Conservation (phyloP, 2,329 filamentous ascomycete genomes). For the Monosporascus ibericus region DNA sequence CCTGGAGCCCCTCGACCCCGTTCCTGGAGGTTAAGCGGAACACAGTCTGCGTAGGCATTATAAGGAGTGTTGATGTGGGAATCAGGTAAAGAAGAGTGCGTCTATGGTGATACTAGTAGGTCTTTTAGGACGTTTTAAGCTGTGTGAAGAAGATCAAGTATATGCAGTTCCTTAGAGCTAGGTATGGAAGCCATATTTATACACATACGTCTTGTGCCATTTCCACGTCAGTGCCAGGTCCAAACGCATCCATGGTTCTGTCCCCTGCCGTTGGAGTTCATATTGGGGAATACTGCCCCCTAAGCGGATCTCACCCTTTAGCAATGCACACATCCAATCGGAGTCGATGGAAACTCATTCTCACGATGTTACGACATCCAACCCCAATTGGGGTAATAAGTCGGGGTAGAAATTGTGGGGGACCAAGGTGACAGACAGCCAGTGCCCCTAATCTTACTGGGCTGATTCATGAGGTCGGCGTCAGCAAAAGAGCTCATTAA, state of each 20-base stretch:
- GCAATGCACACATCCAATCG: neutral
- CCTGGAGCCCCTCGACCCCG: constrained; percentile 16
- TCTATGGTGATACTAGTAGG: neutral
- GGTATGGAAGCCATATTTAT: neutral
- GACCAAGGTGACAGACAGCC: neutral
- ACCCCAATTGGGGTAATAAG: neutral
- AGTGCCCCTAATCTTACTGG: too few relatives aligned
- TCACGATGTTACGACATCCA: neutral
- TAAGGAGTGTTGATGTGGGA: neutral
- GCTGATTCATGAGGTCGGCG: too few relatives aligned
- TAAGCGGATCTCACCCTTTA: neutral
- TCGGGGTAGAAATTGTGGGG: neutral
- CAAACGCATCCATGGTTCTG: neutral
- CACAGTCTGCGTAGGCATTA: constrained; percentile 12
- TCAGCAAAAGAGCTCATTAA: too few relatives aligned
- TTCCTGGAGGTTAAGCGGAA: constrained; percentile 7
- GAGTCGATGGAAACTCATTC: neutral
- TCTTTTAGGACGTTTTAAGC: neutral
- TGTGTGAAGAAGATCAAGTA: neutral
- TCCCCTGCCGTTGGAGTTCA: neutral
- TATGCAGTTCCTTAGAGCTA: neutral
- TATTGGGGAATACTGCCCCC: neutral
- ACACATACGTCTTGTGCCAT: neutral
- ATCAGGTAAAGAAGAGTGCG: neutral
- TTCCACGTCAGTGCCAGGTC: neutral